Evolutionary conservation across 2,329 filamentous ascomycete species (phyloP), one percentile per base, ranked within the genome.

Genomic region (Nemania sp.): DNA sequence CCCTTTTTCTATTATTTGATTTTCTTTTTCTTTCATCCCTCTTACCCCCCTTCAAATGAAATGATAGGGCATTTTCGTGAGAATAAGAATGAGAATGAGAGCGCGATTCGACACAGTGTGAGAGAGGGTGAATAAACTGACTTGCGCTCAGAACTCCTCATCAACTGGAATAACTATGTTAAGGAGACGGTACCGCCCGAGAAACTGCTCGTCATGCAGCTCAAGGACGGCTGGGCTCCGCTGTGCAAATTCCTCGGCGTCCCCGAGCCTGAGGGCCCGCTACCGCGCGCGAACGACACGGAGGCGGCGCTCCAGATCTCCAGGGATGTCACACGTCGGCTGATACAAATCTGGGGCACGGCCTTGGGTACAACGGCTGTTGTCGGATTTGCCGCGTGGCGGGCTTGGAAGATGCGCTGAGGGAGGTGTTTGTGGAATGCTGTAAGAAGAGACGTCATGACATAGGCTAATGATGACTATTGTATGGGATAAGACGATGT

Each of bases 191-290:
- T 75, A 3, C 73, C 73, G 1, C 60, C 62, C 3, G 70, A 62
- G 6, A 67, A 73, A 22, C 58, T 76, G 4, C 59, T 76, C 5
- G 71, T 74, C n/a, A 74, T 75, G 74, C 65, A 75, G 10, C 62
- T 77, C 29, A 67, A 73, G 6, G 64, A 76, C 8, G 74, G 74
- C 2, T 77, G 74, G 75, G 70, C 35, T 27, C 72, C 75, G n/a
- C 43, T 76, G 35, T 74, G 70, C 52, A 54, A 69, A 51, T 76
- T 76, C 38, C 58, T 76, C 29, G 66, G 53, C 18, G 57, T 72
- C 15, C 73, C 74, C 0, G 61, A 72, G 8, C 74, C 74, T 3
- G 64, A 75, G 11, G 70, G 72, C 4, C 69, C 70, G 4, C 73
- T 77, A 4, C 74, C 74, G 0, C 68, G 67, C 11, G 69, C 72